Evolutionary conservation across 768 basidiomycete genomes (phyloP), one percentile per base, ranked within the genome.

Genomic region (Rhizopogon salebrosus): DNA sequence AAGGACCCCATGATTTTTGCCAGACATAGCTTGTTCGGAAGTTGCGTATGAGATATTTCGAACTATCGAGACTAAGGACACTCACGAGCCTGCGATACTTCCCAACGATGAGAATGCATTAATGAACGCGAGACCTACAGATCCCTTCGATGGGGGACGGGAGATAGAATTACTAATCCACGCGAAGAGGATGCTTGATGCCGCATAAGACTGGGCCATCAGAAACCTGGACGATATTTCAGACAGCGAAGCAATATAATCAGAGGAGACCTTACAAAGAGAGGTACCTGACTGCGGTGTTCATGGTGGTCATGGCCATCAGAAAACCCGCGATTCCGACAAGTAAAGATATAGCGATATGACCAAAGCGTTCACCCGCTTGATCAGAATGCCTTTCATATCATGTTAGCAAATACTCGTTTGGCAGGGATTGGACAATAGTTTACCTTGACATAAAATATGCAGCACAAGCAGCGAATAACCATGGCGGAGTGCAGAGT

Each of bases 21-120:
- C n/a, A n/a, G n/a, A n/a, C n/a, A n/a, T 87, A 87, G 23, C 82
- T 82, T 27, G 18, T 27, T 9, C 10, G n/a, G 27, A 27, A 43
- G 36, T n/a, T 22, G 37, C 10, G 49, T 6, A 41, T 64, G 51
- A 63, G 55, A 1, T 18, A 22, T 35, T 26, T 6, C 11, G 38
- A 20, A 38, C n/a, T 13, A 11, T 49, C 36, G 18, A 51, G 13
- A 7, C n/a, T 38, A 8, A 7, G 36, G n/a, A 41, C 24, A 79
- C 82, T 72, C 74, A 93, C 74, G 90, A 85, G 56, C 92, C 92
- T n/a, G n/a, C n/a, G n/a, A n/a, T n/a, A n/a, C n/a, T n/a, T n/a
- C n/a, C n/a, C n/a, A n/a, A n/a, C n/a, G n/a, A n/a, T 8, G 86
- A 85, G 62, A 91, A 82, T 39, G 85, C 81, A 66, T 94, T 92